Conservation (phyloP, 352 stramenopile species). For the Peronosclerospora sorghi region DNA sequence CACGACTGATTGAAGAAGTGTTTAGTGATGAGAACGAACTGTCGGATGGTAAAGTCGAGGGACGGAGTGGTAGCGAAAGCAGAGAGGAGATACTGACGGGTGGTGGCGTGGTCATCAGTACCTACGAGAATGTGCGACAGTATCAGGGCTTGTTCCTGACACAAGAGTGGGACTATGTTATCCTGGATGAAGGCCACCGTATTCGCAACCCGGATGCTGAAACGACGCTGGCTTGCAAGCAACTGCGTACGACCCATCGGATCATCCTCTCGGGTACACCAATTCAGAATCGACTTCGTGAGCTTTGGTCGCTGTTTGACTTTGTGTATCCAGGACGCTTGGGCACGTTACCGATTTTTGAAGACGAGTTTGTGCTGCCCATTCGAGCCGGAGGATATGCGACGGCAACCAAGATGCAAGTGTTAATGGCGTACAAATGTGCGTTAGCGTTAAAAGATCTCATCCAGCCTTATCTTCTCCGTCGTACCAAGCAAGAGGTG, state of each 20-base stretch:
- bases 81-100: constrained; percentile 3
- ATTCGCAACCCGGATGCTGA: constrained; percentile 97
- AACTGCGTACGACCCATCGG: constrained; percentile 83
- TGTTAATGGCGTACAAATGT: constrained; percentile 95
- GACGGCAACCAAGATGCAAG: constrained; percentile 90
- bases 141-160: constrained; percentile 85
- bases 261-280: constrained; percentile 89
- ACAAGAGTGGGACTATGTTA: constrained; percentile 93
- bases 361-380: constrained; percentile 94
- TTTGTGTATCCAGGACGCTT: constrained; percentile 97
- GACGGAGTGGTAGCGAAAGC: constrained; percentile 1
- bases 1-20: constrained; percentile 55
- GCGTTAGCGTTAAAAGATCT: constrained; percentile 93
- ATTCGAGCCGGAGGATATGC: constrained; percentile 92
- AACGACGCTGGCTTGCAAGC: constrained; percentile 92
- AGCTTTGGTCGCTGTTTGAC: constrained; percentile 98
- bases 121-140: constrained; percentile 93
- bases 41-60: constrained; percentile 8
- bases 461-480: constrained; percentile 94
- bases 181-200: constrained; percentile 98
- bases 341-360: constrained; percentile 95
- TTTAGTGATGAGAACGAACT: constrained; percentile 20
- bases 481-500: constrained; percentile 91
- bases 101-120: constrained; percentile 91
- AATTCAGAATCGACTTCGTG: constrained; percentile 91